Percentiles rank a stretch among this genome's conserved stretches.
Evolutionary conservation across 768 basidiomycete genomes (phyloP).

Genomic region (Pholiota microspora): DNA sequence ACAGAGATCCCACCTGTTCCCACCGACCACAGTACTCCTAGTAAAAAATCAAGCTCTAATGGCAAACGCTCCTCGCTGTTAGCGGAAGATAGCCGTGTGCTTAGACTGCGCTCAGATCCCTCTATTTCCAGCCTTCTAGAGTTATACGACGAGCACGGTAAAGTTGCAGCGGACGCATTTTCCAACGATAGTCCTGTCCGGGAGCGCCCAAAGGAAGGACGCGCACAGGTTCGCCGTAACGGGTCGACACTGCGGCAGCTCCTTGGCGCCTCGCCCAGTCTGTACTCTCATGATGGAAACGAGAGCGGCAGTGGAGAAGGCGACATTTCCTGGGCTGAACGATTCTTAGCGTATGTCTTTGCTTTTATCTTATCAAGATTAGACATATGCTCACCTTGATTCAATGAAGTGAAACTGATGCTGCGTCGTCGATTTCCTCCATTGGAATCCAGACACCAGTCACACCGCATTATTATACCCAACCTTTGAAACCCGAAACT

Average conservation of each 20-base stretch:
- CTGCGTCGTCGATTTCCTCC: slow-evolving; percentile 37
- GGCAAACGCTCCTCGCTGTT: slow-evolving; percentile 28
- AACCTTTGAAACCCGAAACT: slow-evolving; percentile 33
- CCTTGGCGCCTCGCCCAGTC: slow-evolving; percentile 51
- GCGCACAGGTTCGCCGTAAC: slow-evolving; percentile 54
- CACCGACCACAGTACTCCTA: slow-evolving; percentile 38
- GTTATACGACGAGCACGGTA: slow-evolving; percentile 73
- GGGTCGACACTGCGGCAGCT: slow-evolving; percentile 77
- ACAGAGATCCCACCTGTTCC: slow-evolving; percentile 64
- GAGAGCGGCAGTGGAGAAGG: slow-evolving; percentile 51
- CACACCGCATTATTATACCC: slow-evolving; percentile 36
- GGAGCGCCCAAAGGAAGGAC: slow-evolving; percentile 33
- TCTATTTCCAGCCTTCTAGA: slow-evolving; percentile 74
- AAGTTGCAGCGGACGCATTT: slow-evolving; percentile 59
- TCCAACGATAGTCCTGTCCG: slow-evolving; percentile 48
- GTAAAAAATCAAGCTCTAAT: slow-evolving; percentile 24
- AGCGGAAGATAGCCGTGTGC: slow-evolving; percentile 48
- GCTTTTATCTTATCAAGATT: not conserved
- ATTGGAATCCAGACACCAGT: slow-evolving; percentile 50
- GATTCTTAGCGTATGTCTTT: slow-evolving; percentile 53
- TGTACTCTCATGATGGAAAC: slow-evolving; percentile 26
- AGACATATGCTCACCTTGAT: not conserved
- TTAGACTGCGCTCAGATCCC: slow-evolving; percentile 68
- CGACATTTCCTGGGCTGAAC: slow-evolving; percentile 86
- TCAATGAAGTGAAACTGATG: slow-evolving; percentile 40